These are phyloP conservation scores for Malus orientalis DNA, from an alignment of 306 rosid species.

Conservation along the genomic window DNA sequence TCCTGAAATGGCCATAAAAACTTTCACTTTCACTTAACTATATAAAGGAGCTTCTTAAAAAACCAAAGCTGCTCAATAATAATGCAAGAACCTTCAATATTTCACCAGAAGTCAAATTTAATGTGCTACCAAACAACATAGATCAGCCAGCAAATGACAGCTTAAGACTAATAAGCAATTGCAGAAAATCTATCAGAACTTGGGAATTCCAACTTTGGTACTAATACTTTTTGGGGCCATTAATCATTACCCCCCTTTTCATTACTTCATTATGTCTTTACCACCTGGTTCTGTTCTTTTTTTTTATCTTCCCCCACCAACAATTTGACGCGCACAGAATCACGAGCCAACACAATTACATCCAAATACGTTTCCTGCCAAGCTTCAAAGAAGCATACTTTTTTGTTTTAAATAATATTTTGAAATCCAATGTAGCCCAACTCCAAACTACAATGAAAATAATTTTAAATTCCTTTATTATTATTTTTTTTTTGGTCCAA, in stretches of 20 bases:
- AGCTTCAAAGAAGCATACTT: too few species aligned
- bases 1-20: slow-evolving; percentile 46
- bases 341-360: too few species aligned
- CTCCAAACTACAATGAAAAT: too few species aligned
- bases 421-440: too few species aligned
- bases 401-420: too few species aligned
- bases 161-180: not conserved
- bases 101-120: not conserved
- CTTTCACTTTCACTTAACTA: not conserved
- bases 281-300: too few species aligned
- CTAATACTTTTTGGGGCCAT: not conserved
- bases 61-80: not conserved
- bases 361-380: too few species aligned
- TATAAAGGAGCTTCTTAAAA: slow-evolving; percentile 13
- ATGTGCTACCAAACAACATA: not conserved
- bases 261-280: too few species aligned
- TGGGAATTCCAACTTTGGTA: not conserved
- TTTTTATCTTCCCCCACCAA: too few species aligned
- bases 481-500: not conserved
- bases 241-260: too few species aligned
- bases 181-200: not conserved
- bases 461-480: too few species aligned
- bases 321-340: too few species aligned
- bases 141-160: not conserved
- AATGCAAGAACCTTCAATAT: not conserved